Evolutionary conservation across 1,139 yeast genomes (phyloP), one percentile per base, ranked within the genome.

Genomic region (Nematodospora anomalae): DNA sequence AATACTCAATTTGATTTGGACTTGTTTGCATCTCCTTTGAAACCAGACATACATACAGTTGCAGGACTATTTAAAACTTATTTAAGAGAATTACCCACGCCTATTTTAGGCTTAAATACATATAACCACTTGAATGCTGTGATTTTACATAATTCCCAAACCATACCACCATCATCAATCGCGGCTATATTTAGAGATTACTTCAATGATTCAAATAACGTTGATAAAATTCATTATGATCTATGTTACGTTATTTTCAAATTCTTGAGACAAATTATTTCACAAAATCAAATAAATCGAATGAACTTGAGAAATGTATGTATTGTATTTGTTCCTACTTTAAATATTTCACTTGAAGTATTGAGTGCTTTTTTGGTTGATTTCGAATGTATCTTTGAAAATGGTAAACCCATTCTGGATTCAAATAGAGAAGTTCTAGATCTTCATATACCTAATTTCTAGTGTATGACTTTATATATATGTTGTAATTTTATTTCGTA

Each of bases 301-400:
- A 92, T 92, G 98, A 85, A 83, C 44, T 58, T 82, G 44, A 67
- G 83, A 42, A 87, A 88, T 53, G 64, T 87, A 35, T 82, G 92
- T 51, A 87, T 87, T 55, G 95, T 88, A 13, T 85, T 87, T 58
- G 86, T 90, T 4, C 95, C 95, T 3, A 86, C 96, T 1, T 67
- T 87, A 45, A 83, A 83, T 47, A 69, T 87, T 28, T 80, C 95
- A 0, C 68, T 81, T 13, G 82, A 79, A 36, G 74, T 85, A 4
- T 67, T 87, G 43, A 73, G 74, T 32, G 71, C 79, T 12, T 74
- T 84, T 40, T 69, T 87, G 49, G 74, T 74, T 32, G 88, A 86
- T 53, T 83, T 77, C 53, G 72, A 65, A 18, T 75, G 79, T 47
- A 73, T 86, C 6, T 86, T 85, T 52, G 81, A 78, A 40, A 68